These are phyloP conservation scores for Cryptococcus sp. DNA, from an alignment of 1,284 basidiomycete genomes.

Conservation along the genomic window DNA sequence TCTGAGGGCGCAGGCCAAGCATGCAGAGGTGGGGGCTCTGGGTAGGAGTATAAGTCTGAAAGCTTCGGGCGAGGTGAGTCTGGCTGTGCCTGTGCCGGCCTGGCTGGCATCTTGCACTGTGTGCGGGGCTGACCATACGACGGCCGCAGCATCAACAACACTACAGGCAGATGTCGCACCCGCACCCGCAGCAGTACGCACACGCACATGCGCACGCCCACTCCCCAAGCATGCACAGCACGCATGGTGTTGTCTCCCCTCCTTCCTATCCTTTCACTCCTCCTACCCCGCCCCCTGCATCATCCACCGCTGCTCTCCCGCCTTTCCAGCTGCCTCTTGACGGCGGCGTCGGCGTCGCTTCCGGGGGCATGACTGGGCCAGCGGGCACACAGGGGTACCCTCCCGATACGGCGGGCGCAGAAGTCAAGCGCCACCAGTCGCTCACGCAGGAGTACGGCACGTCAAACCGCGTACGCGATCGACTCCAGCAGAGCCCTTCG, in stretches of 20 bases:
- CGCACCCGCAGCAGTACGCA: neutral
- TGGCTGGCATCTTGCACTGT: too few species aligned
- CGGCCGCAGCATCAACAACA: constrained; percentile 3
- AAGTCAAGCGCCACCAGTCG: constrained; percentile 47
- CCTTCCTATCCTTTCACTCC: constrained; percentile 34
- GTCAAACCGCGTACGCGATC: constrained; percentile 35
- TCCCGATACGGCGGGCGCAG: constrained; percentile 18
- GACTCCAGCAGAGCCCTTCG: constrained; percentile 39
- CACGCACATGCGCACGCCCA: neutral
- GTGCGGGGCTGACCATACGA: too few species aligned
- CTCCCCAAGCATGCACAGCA: neutral
- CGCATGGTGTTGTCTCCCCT: constrained; percentile 2
- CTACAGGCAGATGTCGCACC: constrained; percentile 3
- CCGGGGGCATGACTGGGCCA: too few species aligned
- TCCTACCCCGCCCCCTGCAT: constrained; percentile 40
- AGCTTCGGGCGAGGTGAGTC: constrained; percentile 33
- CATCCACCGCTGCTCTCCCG: constrained; percentile 33
- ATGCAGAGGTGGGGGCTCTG: constrained; percentile 22
- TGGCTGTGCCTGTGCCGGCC: too few species aligned
- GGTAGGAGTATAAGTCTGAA: constrained; percentile 43
- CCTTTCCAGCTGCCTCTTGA: constrained; percentile 25
- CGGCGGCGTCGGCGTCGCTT: neutral
- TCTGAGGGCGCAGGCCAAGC: constrained; percentile 39
- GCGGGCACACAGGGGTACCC: too few species aligned
- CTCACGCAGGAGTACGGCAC: constrained; percentile 44